Percentiles rank a stretch among this genome's conserved stretches.
These are phyloP conservation scores for Arthrobotrys entomopaga DNA, from an alignment of 2,329 filamentous ascomycete species.

Conservation along the genomic window DNA sequence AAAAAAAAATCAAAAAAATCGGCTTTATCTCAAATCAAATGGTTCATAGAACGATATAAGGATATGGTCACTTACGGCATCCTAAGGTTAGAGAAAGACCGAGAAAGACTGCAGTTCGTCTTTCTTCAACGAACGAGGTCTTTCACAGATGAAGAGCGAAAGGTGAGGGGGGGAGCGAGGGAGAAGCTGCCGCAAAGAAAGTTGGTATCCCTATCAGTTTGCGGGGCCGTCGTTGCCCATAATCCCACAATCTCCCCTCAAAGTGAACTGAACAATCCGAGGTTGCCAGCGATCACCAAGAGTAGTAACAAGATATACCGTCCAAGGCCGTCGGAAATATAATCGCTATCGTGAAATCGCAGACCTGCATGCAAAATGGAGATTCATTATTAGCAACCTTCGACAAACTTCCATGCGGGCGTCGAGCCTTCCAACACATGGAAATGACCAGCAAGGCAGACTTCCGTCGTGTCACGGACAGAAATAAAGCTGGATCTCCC, in stretches of 20 bases:
- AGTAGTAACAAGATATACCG: slow-evolving; percentile 21
- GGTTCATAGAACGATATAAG: slow-evolving; percentile 8
- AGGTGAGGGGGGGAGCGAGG: slow-evolving; percentile 31
- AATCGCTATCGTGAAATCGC: slow-evolving; percentile 52
- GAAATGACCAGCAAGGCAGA: slow-evolving; percentile 48
- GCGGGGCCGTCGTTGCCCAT: slow-evolving; percentile 55
- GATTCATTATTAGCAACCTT: slow-evolving; percentile 37
- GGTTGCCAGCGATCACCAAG: slow-evolving; percentile 36
- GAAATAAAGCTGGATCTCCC: slow-evolving; percentile 44
- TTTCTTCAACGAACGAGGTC: slow-evolving; percentile 52
- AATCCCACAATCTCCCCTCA: slow-evolving; percentile 53
- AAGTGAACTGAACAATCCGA: slow-evolving; percentile 20
- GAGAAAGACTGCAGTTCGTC: slow-evolving; percentile 51
- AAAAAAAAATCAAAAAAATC: neutral
- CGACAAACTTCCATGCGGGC: slow-evolving; percentile 49
- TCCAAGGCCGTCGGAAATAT: slow-evolving; percentile 27
- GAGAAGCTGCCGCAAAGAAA: slow-evolving; percentile 47
- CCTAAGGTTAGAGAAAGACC: slow-evolving; percentile 38
- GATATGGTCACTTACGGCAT: slow-evolving; percentile 51
- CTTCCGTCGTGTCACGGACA: slow-evolving; percentile 53
- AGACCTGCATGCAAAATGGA: slow-evolving; percentile 42
- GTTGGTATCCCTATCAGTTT: slow-evolving; percentile 55
- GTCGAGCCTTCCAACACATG: slow-evolving; percentile 43
- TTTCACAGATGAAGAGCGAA: slow-evolving; percentile 37
- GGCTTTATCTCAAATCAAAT: neutral